phyloP scores from a whole-genome alignment of 2,329 filamentous ascomycete species.

The Colletotrichum salicis region DNA sequence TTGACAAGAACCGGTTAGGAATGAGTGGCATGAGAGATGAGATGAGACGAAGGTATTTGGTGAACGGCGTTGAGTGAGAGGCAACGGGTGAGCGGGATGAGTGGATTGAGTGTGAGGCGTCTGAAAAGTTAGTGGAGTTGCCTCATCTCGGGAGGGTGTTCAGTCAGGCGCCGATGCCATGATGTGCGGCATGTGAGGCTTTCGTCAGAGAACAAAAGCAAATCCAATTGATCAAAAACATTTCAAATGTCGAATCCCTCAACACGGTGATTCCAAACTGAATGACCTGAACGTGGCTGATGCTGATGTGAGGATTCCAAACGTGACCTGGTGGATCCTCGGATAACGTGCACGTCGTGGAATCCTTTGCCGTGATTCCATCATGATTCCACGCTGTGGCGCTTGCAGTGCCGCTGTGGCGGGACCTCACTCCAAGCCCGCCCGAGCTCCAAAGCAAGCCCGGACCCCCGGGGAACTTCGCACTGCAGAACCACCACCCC shows the following conservation, averaged over 20 bases:
- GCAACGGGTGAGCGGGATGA: background rate
- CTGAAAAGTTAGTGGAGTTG: conserved; percentile 6
- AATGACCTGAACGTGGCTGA: background rate
- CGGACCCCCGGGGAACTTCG: background rate
- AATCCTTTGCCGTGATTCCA: conserved; percentile 18
- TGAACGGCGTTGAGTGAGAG: conserved; percentile 8
- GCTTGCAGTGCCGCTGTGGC: conserved; percentile 25
- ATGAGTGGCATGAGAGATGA: too few species aligned
- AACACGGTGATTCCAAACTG: background rate
- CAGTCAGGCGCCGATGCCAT: background rate
- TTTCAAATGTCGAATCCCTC: background rate
- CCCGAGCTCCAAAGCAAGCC: background rate
- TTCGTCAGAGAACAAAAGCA: background rate
- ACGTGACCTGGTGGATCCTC: background rate
- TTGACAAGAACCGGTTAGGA: too few species aligned
- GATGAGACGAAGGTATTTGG: too few species aligned
- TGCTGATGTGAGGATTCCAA: background rate
- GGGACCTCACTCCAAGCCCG: background rate
- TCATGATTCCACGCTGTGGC: conserved; percentile 26
- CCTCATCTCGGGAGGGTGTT: background rate
- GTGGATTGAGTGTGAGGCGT: background rate
- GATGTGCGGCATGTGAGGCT: background rate
- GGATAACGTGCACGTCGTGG: background rate
- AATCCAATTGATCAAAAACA: background rate
- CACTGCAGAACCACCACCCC: background rate